Evolutionary conservation across 1,284 basidiomycete genomes (phyloP), one percentile per base, ranked within the genome.

Genomic region (Malassezia furfur): DNA sequence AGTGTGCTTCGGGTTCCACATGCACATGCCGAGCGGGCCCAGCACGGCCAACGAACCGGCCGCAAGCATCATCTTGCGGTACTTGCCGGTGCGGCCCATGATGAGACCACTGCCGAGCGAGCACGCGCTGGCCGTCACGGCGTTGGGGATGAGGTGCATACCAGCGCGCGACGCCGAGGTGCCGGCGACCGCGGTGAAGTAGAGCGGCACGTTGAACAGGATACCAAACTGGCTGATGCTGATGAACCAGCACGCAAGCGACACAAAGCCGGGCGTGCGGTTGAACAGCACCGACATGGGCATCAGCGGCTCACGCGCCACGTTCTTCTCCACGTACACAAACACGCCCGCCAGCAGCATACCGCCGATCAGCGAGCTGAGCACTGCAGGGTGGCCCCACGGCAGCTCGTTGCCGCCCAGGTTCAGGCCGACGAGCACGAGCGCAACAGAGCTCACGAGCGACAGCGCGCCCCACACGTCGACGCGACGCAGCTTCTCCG

Each of bases 301-400:
- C 66, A 76, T 71, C 22, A 76, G 57, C 22, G 76, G 76, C 58
- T 77, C 75, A 21, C 64, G 60, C 7, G 78, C 73, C 19, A 79
- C 76, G 59, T 73, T 76, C 47, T 70, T 73, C 65, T 81, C 80
- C 52, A 80, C 64, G 35, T 79, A 67, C 37, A 79, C 71, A 30
- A 80, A 72, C 40, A 77, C 67, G 14, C 74, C 81, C 28, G 85
- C 53, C 67, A 89, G 85, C 6, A 84, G 57, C 5, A 79, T 43
- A 50, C 68, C 68, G 8, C 47, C 66, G 43, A 66, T 54, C 19
- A 73, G 61, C 22, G 63, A 60, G 40, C 62, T 61, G 19, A 69
- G 32, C 36, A 74, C 71, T 25, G 71, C 48, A 19, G 44, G 57
- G 61, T 70, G 66, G 22, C 44, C 48, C 70, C 71, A 72, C 25